Evolutionary conservation across 495 filamentous ascomycete species (phyloP), one percentile per base, ranked within the genome.

Genomic region (Chaetomium tenue): DNA sequence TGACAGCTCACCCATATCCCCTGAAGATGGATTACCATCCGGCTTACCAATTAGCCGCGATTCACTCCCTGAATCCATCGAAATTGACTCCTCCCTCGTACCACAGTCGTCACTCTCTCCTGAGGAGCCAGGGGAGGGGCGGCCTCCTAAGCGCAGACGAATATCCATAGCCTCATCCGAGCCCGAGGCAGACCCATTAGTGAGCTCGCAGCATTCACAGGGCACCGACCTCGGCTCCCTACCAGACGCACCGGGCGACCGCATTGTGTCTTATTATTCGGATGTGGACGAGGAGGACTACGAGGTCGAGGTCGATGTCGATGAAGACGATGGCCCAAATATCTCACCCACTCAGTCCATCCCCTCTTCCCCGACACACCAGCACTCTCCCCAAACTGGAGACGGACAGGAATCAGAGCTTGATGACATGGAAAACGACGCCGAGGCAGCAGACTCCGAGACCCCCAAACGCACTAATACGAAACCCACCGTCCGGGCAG

Each of bases 401-500:
- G 18, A 22, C 22, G 3, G 13, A 12, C 42, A 48, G 2, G 15
- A 11, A n/a, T 37, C 44, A 22, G 26, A 39, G 0, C n/a, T 12
- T 15, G 28, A 50, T 3, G 33, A 53, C 59, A 28, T 33, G 0
- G 30, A 61, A 44, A 18, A 25, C 25, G 40, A 25, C 26, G 12
- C 63, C 15, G 33, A 56, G 6, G 16, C 46, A 20, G 13, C 48
- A 0, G 25, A 64, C 42, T 7, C 56, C 0, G 30, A 44, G 13
- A 22, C 30, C 1, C 44, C 42, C 16, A 64, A 58, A 0, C 16
- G 47, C 39, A 59, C 48, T 52, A 5, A 11, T 15, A 60, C 33
- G 47, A 44, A 76, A 46, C 74, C 77, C 2, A 69, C 66, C 4
- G 77, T 78, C 58, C 73, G 72, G 47, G 68, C 69, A 55, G 72